Percentiles rank a stretch among this genome's conserved stretches.
Conservation (phyloP, 305 asterid genomes). For the Nicotiana rustica region DNA sequence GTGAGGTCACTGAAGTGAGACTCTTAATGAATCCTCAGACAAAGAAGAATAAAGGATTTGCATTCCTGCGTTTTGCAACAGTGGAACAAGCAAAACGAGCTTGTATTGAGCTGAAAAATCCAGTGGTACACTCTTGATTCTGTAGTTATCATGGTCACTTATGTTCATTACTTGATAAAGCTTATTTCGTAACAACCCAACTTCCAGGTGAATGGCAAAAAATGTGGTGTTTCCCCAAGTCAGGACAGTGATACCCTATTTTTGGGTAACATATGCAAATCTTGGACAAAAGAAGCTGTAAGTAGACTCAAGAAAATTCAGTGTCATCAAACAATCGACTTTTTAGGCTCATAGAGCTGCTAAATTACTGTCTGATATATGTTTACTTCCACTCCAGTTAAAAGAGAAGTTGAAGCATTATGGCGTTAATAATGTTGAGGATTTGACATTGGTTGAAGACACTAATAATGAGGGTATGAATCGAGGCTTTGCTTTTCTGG, state of each 20-base stretch:
- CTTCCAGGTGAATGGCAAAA: constrained; percentile 97
- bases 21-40: constrained; percentile 99
- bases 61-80: constrained; percentile 95
- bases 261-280: constrained; percentile 93
- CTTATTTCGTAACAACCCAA: constrained; percentile 49
- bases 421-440: constrained; percentile 85
- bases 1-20: constrained; percentile 92
- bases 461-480: constrained; percentile 76
- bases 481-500: constrained; percentile 94
- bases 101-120: constrained; percentile 79
- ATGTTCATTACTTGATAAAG: constrained; percentile 44
- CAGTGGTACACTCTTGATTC: constrained; percentile 75
- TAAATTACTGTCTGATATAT: constrained; percentile 48
- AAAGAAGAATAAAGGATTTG: constrained; percentile 97
- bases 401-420: constrained; percentile 82
- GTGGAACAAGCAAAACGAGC: constrained; percentile 96
- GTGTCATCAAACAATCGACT: constrained; percentile 40
- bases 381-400: constrained; percentile 73
- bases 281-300: constrained; percentile 97
- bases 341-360: constrained; percentile 39
- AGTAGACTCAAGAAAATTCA: constrained; percentile 51
- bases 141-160: constrained; percentile 47
- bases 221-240: constrained; percentile 97
- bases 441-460: constrained; percentile 95
- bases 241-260: constrained; percentile 98